Percentiles rank a stretch among this genome's conserved stretches.
Evolutionary conservation across 2,329 filamentous ascomycete species (phyloP).

Genomic region (Diplocarpon rosae): DNA sequence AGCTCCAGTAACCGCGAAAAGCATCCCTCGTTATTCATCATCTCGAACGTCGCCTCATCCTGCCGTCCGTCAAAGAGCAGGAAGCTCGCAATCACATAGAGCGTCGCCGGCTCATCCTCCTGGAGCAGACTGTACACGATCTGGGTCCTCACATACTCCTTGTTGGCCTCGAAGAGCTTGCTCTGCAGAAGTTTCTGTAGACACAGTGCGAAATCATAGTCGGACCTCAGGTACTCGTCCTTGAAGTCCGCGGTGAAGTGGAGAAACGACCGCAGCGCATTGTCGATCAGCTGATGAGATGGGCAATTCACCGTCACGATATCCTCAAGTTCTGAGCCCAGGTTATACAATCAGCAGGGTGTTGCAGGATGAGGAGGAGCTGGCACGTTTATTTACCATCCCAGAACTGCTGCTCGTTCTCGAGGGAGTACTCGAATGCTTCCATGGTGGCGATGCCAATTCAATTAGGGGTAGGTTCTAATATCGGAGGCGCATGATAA

Average conservation of each 20-base stretch:
- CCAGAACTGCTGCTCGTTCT: conserved; percentile 84
- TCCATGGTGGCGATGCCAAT: conserved; percentile 27
- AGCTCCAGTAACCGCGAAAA: conserved; percentile 78
- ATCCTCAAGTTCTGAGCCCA: conserved; percentile 50
- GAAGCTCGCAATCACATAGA: conserved; percentile 75
- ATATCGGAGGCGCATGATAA: conserved; percentile 21
- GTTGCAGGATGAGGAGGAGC: not conserved
- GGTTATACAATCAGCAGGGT: conserved; percentile 1
- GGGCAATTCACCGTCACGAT: conserved; percentile 49
- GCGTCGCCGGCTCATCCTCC: conserved; percentile 72
- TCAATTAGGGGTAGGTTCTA: not conserved
- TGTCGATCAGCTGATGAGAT: conserved; percentile 62
- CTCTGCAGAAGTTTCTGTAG: conserved; percentile 69
- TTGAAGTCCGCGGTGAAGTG: conserved; percentile 65
- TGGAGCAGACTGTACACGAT: conserved; percentile 84
- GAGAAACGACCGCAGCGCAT: conserved; percentile 75
- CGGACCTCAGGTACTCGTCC: conserved; percentile 62
- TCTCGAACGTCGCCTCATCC: conserved; percentile 67
- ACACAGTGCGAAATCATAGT: conserved; percentile 72
- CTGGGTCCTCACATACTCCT: conserved; percentile 82
- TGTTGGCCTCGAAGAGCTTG: conserved; percentile 60
- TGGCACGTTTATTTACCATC: conserved; percentile 46
- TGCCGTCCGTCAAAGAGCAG: conserved; percentile 77
- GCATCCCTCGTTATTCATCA: conserved; percentile 77
- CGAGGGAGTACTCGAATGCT: conserved; percentile 59